Base-by-base conservation (phyloP, 2,329 filamentous ascomycete genomes). In the Hypoxylon sp. region DNA sequence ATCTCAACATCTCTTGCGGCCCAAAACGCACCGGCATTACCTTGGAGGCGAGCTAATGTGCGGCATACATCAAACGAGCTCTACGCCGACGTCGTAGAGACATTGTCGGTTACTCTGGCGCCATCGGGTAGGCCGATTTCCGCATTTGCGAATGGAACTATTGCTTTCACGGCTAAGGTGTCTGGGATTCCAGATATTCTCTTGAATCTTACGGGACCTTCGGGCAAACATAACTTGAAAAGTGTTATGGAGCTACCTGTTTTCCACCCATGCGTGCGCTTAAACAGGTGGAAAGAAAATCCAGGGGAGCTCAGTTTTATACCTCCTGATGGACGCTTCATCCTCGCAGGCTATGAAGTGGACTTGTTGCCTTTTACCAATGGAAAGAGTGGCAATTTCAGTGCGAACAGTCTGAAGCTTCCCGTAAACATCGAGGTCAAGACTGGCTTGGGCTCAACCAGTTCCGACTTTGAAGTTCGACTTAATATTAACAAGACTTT, bases 11-110 rank as follows among this genome's bases (percentile, higher is more conserved):
- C 80, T 6, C 72, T 85, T 6, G 64, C 79, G 13, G 68, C 80
- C 17, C 76, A 82, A 15, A 85, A 81, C 68, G 81, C 81, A 0
- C 82, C 85, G 0, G 83, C 87, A 6, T 72, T 98, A 41, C 94
- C 94, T 1, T 99, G 95, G 95, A 87, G 95, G 65, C 85, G 93
- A 64, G 88, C 92, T 39, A 97, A 97, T 73, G 95, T 99, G 55
- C 87, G 94, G 15, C 95, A 99, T 77, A 98, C 94, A 3, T 97
- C 92, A 57, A 99, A 98, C 78, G 95, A 99, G 78, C 84, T 99
- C 70, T 98, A 98, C 76, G 94, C 97, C 59, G 95, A 99, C 76
- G 88, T 99, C 11, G 88, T 99, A 64, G 95, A 99, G 80, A 93
- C 92, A 1, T 82, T 99, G 0, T 87, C 89, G 1, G 92, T 97